Conservation (phyloP, 179 eudicot genomes). For the Silene coronaria region DNA sequence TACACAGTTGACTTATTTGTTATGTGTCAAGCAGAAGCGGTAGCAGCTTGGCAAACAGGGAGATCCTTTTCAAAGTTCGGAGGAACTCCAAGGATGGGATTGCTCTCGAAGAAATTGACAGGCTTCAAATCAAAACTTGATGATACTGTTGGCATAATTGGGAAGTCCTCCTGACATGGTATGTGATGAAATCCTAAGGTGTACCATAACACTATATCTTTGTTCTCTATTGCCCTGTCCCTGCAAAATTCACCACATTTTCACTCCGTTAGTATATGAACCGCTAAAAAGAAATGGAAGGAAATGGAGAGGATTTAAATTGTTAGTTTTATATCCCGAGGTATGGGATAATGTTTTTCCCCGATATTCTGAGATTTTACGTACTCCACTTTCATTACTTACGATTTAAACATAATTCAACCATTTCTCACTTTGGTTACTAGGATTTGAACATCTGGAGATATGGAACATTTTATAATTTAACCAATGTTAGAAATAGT, state of each 20-base stretch:
- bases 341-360: no score
- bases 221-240: slow-evolving; percentile 70
- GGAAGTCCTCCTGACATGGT: slow-evolving; percentile 97
- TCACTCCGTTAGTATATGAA: background rate
- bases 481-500: no score
- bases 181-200: slow-evolving; percentile 91
- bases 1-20: background rate
- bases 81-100: slow-evolving; percentile 67
- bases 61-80: slow-evolving; percentile 65
- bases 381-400: no score
- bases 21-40: slow-evolving; percentile 26
- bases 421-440: no score
- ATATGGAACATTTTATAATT: no score
- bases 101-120: slow-evolving; percentile 87
- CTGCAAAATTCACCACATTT: slow-evolving; percentile 37
- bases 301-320: no score
- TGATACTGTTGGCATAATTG: slow-evolving; percentile 94
- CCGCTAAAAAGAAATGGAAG: no score
- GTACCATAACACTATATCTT: slow-evolving; percentile 90
- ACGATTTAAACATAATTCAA: no score
- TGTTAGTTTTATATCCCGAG: no score
- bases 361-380: no score
- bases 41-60: slow-evolving; percentile 58
- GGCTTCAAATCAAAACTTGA: slow-evolving; percentile 91
- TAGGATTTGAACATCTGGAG: no score